Evolutionary conservation across 2,329 filamentous ascomycete genomes (phyloP).

Genomic region (Rhynchosporium graminicola): DNA sequence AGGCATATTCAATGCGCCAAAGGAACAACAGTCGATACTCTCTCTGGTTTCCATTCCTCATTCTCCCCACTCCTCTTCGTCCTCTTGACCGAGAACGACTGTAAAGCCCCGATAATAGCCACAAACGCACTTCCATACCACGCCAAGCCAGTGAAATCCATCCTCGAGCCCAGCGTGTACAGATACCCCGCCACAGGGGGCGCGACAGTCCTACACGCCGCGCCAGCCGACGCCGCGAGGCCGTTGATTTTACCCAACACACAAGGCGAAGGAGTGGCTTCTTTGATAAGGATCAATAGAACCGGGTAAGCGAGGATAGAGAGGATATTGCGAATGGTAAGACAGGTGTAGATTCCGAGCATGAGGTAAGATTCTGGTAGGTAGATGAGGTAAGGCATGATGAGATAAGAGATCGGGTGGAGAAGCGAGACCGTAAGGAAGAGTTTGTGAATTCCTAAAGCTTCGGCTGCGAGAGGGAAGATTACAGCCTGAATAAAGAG

Average conservation of each 20-base stretch:
- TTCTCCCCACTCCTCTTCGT: slow-evolving; percentile 18
- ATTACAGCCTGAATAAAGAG: slow-evolving; percentile 60
- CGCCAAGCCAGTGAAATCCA: slow-evolving; percentile 60
- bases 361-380: slow-evolving; percentile 54
- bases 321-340: slow-evolving; percentile 56
- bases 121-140: slow-evolving; percentile 64
- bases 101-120: slow-evolving; percentile 57
- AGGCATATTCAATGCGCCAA: background rate
- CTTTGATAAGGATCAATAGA: slow-evolving; percentile 67
- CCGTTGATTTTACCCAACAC: slow-evolving; percentile 67
- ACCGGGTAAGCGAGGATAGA: slow-evolving; percentile 65
- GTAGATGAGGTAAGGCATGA: slow-evolving; percentile 59
- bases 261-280: slow-evolving; percentile 57
- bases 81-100: slow-evolving; percentile 52
- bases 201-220: slow-evolving; percentile 66
- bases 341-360: slow-evolving; percentile 55
- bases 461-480: slow-evolving; percentile 61
- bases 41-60: slow-evolving; percentile 23
- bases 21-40: slow-evolving; percentile 4
- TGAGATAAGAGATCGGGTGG: slow-evolving; percentile 50
- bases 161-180: slow-evolving; percentile 59
- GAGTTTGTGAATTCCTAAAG: slow-evolving; percentile 56
- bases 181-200: slow-evolving; percentile 65
- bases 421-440: slow-evolving; percentile 17
- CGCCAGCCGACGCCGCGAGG: slow-evolving; percentile 64